Percentiles rank a stretch among this genome's conserved stretches.
Evolutionary conservation across 345 rosid genomes (phyloP).

Genomic region (Citrus trifoliata): DNA sequence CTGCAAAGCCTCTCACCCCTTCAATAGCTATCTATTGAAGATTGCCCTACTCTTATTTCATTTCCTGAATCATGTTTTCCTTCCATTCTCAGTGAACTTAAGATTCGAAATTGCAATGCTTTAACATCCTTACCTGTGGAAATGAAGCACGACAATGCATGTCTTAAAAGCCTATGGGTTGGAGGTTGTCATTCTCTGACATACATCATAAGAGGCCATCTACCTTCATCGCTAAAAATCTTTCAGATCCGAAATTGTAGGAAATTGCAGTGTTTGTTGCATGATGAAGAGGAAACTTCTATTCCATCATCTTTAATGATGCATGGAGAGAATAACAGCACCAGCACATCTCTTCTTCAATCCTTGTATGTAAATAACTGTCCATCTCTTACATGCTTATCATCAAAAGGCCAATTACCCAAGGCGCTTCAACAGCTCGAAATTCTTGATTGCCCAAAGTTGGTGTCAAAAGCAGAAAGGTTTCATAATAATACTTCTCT

Average conservation of each 20-base stretch:
- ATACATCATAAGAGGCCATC: background rate
- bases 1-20: background rate
- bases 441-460: background rate
- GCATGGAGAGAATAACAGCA: background rate
- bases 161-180: background rate
- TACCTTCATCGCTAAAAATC: background rate
- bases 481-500: conserved; percentile 6
- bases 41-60: background rate
- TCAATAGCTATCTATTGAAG: background rate
- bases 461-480: conserved; percentile 6
- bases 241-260: background rate
- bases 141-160: background rate
- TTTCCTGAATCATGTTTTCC: background rate
- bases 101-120: background rate
- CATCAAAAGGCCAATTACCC: background rate
- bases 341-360: background rate
- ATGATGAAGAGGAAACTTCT: background rate
- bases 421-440: background rate
- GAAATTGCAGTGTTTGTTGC: conserved; percentile 6
- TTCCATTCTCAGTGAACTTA: background rate
- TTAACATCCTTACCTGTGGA: background rate
- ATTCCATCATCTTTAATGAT: background rate
- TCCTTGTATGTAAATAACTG: background rate
- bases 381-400: background rate
- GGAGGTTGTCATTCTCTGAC: background rate